A percentile compares a stretch with the other conserved stretches of the same genome.
phyloP scores from a whole-genome alignment of 306 rosid species.

The Hippophae gyantsensis region DNA sequence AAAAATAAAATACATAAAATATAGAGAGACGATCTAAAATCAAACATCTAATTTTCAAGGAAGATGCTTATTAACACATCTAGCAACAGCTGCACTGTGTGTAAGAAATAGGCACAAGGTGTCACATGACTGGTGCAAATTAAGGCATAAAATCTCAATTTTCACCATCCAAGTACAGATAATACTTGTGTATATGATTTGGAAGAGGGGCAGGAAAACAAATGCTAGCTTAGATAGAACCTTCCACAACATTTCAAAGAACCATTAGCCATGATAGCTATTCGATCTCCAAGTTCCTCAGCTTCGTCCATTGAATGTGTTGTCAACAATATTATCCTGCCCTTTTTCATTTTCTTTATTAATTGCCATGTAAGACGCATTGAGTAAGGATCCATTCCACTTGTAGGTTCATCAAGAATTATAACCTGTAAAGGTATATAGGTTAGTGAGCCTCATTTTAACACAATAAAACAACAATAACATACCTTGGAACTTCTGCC shows the following conservation, averaged over 20 bases:
- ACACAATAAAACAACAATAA: conserved; percentile 9
- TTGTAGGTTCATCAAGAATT: conserved; percentile 92
- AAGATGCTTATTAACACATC: too few relatives aligned
- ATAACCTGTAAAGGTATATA: conserved; percentile 50
- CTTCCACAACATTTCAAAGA: conserved; percentile 95
- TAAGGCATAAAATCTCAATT: too few relatives aligned
- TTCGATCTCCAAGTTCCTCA: conserved; percentile 91
- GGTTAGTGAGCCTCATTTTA: background rate
- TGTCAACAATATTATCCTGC: conserved; percentile 87
- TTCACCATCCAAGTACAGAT: too few relatives aligned
- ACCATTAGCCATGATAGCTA: conserved; percentile 98
- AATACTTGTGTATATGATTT: background rate
- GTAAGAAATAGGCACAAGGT: too few relatives aligned
- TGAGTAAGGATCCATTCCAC: conserved; percentile 99
- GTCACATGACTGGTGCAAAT: too few relatives aligned
- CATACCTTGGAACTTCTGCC: conserved; percentile 8
- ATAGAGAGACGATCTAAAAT: too few relatives aligned
- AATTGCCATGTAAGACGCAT: conserved; percentile 98
- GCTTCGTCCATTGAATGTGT: conserved; percentile 99
- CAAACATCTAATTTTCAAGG: too few relatives aligned
- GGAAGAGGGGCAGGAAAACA: background rate
- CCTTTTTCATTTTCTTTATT: conserved; percentile 79
- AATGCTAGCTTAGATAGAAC: conserved; percentile 21
- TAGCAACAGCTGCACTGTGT: too few relatives aligned
- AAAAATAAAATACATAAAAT: too few relatives aligned